Evolutionary conservation across 2,329 filamentous ascomycete genomes (phyloP).

Genomic region (Aspergillus clavatus): DNA sequence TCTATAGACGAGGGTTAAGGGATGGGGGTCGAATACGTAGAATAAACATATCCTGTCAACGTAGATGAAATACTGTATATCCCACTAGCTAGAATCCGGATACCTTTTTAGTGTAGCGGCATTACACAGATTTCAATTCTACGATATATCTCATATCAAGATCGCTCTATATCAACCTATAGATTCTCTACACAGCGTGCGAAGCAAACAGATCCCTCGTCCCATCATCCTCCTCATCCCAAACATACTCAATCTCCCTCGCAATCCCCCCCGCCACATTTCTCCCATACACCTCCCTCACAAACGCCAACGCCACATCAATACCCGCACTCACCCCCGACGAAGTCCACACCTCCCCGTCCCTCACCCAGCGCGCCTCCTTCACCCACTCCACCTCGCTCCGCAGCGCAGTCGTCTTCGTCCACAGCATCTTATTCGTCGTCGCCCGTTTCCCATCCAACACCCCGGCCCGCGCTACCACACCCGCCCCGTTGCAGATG

Average conservation of each 20-base stretch:
- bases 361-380: slow-evolving; percentile 30
- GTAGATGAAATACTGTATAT: no score
- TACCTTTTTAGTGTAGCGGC: no score
- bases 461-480: slow-evolving; percentile 4
- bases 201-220: slow-evolving; percentile 52
- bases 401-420: not conserved
- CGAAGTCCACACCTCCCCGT: slow-evolving; percentile 63
- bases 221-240: slow-evolving; percentile 44
- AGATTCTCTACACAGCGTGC: no score
- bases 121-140: no score
- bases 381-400: slow-evolving; percentile 3
- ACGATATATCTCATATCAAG: no score
- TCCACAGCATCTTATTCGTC: slow-evolving; percentile 8
- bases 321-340: slow-evolving; percentile 61
- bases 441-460: slow-evolving; percentile 6
- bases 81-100: no score
- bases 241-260: slow-evolving; percentile 54
- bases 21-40: no score
- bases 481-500: not conserved
- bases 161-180: no score
- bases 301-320: slow-evolving; percentile 56
- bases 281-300: slow-evolving; percentile 51
- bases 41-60: no score
- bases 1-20: no score
- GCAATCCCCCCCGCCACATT: slow-evolving; percentile 48